Percentiles rank a stretch among this genome's conserved stretches.
Evolutionary conservation across 2,329 filamentous ascomycete species (phyloP).

Genomic region (Alternaria panax): DNA sequence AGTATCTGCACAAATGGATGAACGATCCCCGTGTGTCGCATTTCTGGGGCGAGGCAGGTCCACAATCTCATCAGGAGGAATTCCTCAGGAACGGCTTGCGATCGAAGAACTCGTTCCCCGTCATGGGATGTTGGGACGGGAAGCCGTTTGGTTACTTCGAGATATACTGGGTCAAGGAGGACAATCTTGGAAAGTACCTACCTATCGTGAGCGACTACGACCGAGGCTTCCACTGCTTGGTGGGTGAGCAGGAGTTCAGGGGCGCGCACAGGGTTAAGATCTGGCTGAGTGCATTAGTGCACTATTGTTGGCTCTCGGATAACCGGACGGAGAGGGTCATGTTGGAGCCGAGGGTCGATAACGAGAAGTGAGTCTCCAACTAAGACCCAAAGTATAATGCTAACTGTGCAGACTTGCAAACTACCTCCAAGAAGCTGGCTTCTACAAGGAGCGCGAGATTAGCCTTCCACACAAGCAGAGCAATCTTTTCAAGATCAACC

Average conservation of each 20-base stretch:
- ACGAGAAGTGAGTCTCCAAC: conserved; percentile 71
- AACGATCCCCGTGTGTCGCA: conserved; percentile 80
- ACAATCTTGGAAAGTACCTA: conserved; percentile 74
- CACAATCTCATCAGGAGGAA: conserved; percentile 63
- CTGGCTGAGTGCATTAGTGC: conserved; percentile 87
- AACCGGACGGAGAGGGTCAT: conserved; percentile 81
- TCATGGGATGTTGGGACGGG: conserved; percentile 91
- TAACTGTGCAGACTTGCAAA: conserved; percentile 65
- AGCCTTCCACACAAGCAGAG: conserved; percentile 92
- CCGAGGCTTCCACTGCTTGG: conserved; percentile 83
- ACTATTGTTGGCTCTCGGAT: conserved; percentile 82
- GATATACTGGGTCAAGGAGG: conserved; percentile 98
- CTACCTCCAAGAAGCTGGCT: conserved; percentile 77
- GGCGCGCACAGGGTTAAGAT: conserved; percentile 76
- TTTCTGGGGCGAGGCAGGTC: conserved; percentile 80
- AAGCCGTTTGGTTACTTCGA: conserved; percentile 98
- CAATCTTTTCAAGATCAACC: conserved; percentile 79
- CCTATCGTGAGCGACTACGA: conserved; percentile 79
- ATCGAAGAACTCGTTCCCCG: conserved; percentile 82
- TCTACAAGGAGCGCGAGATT: conserved; percentile 85
- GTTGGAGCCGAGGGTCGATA: conserved; percentile 91
- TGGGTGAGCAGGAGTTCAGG: conserved; percentile 91
- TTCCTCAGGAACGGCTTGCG: conserved; percentile 74
- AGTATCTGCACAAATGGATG: conserved; percentile 87
- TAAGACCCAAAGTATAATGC: background rate